These are phyloP conservation scores for Pistacia atlantica DNA, from an alignment of 345 rosid genomes.

Conservation along the genomic window DNA sequence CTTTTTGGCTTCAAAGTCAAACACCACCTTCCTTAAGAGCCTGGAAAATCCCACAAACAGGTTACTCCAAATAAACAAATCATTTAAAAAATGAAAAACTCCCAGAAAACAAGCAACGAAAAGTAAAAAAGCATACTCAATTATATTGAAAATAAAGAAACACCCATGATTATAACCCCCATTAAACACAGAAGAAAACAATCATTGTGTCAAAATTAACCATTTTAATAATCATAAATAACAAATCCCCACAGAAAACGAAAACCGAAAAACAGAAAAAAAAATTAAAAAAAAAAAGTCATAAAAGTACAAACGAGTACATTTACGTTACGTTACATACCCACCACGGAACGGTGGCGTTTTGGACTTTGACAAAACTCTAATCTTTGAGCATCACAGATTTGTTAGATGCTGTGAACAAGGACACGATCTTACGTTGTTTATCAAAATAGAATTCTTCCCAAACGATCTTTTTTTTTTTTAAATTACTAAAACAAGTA, in stretches of 20 bases:
- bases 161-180: slow-evolving; percentile 27
- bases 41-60: slow-evolving; percentile 44
- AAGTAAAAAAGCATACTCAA: slow-evolving; percentile 7
- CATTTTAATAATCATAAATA: background rate
- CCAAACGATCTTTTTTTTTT: background rate
- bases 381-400: background rate
- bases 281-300: background rate
- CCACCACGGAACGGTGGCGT: slow-evolving; percentile 13
- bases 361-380: background rate
- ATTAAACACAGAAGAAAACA: slow-evolving; percentile 11
- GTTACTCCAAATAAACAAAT: slow-evolving; percentile 34
- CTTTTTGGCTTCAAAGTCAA: slow-evolving; percentile 37
- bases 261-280: background rate
- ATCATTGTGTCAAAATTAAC: slow-evolving; percentile 21
- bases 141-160: slow-evolving; percentile 24
- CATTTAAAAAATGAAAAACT: background rate
- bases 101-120: background rate
- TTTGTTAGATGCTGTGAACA: background rate
- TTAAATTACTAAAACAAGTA: too few species aligned
- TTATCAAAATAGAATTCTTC: background rate
- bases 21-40: slow-evolving; percentile 53
- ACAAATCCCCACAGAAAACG: slow-evolving; percentile 8
- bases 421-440: background rate
- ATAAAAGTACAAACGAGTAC: slow-evolving; percentile 16
- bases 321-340: slow-evolving; percentile 24